These are phyloP conservation scores for Apophysomyces sp. DNA, from an alignment of 371 early-diverging fungal species.

Conservation along the genomic window DNA sequence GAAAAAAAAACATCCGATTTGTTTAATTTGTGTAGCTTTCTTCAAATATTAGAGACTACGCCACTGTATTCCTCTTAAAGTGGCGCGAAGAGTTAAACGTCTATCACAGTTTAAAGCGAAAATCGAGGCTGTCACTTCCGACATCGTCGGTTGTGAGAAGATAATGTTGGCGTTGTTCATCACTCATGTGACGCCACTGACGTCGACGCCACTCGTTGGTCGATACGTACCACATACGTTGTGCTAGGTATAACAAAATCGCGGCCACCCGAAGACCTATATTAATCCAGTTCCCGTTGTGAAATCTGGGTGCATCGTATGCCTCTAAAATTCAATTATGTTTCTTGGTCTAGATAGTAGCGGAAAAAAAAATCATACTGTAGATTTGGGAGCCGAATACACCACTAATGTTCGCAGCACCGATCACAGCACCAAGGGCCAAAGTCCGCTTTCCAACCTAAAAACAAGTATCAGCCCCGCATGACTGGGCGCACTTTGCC, in stretches of 20 bases:
- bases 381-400: slow-evolving; percentile 22
- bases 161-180: slow-evolving; percentile 27
- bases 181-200: slow-evolving; percentile 33
- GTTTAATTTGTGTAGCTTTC: too few relatives aligned
- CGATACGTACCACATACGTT: slow-evolving; percentile 26
- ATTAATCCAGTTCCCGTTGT: slow-evolving; percentile 38
- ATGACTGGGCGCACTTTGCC: neutral
- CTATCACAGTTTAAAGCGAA: slow-evolving; percentile 18
- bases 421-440: slow-evolving; percentile 41
- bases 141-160: slow-evolving; percentile 17
- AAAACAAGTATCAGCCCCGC: neutral
- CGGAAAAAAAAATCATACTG: too few relatives aligned
- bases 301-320: slow-evolving; percentile 39
- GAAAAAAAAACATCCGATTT: too few relatives aligned
- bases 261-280: slow-evolving; percentile 15
- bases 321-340: slow-evolving; percentile 17
- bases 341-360: too few relatives aligned
- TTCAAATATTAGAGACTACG: too few relatives aligned
- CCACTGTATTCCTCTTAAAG: too few relatives aligned
- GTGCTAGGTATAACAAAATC: slow-evolving; percentile 14
- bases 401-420: slow-evolving; percentile 36
- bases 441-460: slow-evolving; percentile 46
- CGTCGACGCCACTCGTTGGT: slow-evolving; percentile 19
- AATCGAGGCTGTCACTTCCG: slow-evolving; percentile 25
- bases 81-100: neutral